A percentile compares a stretch with the other conserved stretches of the same genome.
Evolutionary conservation across 805 yeast species (phyloP).

Genomic region (Candida nemodendra): DNA sequence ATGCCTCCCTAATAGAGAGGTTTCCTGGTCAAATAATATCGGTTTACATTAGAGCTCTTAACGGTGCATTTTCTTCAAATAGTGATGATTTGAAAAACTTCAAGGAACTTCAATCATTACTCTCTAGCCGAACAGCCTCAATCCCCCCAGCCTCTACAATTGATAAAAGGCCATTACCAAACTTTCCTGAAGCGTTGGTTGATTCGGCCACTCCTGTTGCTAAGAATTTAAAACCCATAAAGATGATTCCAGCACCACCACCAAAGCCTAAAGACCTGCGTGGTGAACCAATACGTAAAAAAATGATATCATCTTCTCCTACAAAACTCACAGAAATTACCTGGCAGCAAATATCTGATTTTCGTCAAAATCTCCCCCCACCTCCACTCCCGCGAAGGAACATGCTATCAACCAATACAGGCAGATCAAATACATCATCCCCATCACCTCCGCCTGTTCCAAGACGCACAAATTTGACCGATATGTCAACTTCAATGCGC

Average conservation of each 20-base stretch:
- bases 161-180: slow-evolving; percentile 16
- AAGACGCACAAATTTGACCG: slow-evolving; percentile 9
- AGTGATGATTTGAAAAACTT: slow-evolving; percentile 36
- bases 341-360: slow-evolving; percentile 7
- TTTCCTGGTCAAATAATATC: slow-evolving; percentile 67
- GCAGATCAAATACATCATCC: slow-evolving; percentile 1
- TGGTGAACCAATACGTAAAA: slow-evolving; percentile 28
- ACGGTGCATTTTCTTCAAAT: slow-evolving; percentile 59
- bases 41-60: slow-evolving; percentile 78
- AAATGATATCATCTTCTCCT: slow-evolving; percentile 27
- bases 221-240: slow-evolving; percentile 7
- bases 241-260: slow-evolving; percentile 43
- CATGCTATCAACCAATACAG: not conserved
- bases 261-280: slow-evolving; percentile 43
- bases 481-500: slow-evolving; percentile 1
- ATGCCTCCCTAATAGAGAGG: slow-evolving; percentile 60
- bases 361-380: slow-evolving; percentile 6
- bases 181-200: slow-evolving; percentile 4
- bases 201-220: slow-evolving; percentile 7
- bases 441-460: slow-evolving; percentile 16
- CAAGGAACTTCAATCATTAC: slow-evolving; percentile 21
- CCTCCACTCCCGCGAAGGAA: slow-evolving; percentile 5
- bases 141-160: too few relatives aligned
- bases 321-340: slow-evolving; percentile 5
- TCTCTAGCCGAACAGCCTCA: slow-evolving; percentile 1